Conservation (phyloP, 1,284 basidiomycete genomes). For the Ustilago cynodontis region DNA sequence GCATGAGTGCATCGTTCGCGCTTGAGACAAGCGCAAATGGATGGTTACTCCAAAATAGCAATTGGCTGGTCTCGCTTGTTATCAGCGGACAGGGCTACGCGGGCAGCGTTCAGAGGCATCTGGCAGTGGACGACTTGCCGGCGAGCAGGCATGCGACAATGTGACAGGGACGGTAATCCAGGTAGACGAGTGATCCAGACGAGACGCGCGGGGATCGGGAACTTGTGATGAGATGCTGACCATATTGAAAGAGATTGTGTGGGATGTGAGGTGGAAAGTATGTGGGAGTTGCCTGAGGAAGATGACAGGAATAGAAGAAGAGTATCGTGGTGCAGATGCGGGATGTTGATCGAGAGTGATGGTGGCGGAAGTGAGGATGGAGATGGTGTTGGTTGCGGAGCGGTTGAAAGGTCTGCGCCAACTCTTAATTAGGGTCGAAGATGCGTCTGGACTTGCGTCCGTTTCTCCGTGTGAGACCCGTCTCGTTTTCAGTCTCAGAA, state of each 20-base stretch:
- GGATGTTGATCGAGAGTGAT: not conserved
- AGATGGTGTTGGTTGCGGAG: not conserved
- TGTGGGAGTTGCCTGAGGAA: constrained; percentile 10
- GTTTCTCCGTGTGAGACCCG: too few relatives aligned
- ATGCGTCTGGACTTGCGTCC: not conserved
- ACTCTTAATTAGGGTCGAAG: not conserved
- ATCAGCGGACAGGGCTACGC: constrained; percentile 11
- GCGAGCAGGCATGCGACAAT: not conserved
- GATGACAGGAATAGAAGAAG: not conserved
- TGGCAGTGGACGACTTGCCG: not conserved
- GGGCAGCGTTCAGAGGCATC: not conserved
- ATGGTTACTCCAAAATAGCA: not conserved
- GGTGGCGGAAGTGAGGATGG: not conserved
- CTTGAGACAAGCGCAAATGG: not conserved
- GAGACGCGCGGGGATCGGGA: constrained; percentile 9
- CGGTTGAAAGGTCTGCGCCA: too few relatives aligned
- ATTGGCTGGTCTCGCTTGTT: not conserved
- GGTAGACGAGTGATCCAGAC: constrained; percentile 6
- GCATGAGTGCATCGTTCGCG: too few relatives aligned
- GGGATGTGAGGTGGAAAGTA: not conserved
- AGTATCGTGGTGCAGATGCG: not conserved
- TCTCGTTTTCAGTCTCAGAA: too few relatives aligned
- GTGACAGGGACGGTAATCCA: constrained; percentile 17
- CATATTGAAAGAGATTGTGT: constrained; percentile 26
- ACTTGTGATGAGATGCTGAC: constrained; percentile 36